These are phyloP conservation scores for Leishmania guyanensis DNA, from an alignment of 208 protist genomes.

Conservation along the genomic window DNA sequence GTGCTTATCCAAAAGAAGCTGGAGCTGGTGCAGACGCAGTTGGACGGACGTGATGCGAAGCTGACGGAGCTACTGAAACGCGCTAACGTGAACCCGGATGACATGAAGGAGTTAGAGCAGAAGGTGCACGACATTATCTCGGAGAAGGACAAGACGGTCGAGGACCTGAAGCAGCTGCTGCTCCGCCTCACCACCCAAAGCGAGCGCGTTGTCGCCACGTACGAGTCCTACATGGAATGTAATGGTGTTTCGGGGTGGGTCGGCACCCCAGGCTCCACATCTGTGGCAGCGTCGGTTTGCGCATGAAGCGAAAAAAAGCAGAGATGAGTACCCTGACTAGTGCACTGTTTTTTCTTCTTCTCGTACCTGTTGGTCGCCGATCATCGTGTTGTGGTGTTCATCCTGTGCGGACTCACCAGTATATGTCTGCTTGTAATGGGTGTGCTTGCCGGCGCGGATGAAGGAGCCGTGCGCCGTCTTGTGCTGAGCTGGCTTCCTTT, in stretches of 20 bases:
- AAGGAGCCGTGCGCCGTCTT: background rate
- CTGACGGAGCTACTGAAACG: slow-evolving; percentile 94
- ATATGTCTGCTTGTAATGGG: background rate
- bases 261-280: slow-evolving; percentile 9
- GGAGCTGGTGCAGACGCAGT: slow-evolving; percentile 85
- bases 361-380: background rate
- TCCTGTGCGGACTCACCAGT: background rate
- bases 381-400: background rate
- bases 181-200: slow-evolving; percentile 62
- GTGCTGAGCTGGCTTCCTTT: background rate
- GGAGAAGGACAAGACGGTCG: slow-evolving; percentile 96
- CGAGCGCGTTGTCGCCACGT: slow-evolving; percentile 69
- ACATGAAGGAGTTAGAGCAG: slow-evolving; percentile 90
- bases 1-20: slow-evolving; percentile 96
- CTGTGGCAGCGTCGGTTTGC: background rate
- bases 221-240: slow-evolving; percentile 84
- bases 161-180: slow-evolving; percentile 92
- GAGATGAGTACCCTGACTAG: background rate
- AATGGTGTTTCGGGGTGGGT: slow-evolving; percentile 68
- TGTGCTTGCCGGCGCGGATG: background rate
- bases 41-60: slow-evolving; percentile 94
- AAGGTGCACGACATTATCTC: slow-evolving; percentile 96
- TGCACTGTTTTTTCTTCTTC: background rate
- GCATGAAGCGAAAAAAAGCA: background rate
- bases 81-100: slow-evolving; percentile 93